These are phyloP conservation scores for Ogataea henricii DNA, from an alignment of 805 yeast species.

Conservation along the genomic window DNA sequence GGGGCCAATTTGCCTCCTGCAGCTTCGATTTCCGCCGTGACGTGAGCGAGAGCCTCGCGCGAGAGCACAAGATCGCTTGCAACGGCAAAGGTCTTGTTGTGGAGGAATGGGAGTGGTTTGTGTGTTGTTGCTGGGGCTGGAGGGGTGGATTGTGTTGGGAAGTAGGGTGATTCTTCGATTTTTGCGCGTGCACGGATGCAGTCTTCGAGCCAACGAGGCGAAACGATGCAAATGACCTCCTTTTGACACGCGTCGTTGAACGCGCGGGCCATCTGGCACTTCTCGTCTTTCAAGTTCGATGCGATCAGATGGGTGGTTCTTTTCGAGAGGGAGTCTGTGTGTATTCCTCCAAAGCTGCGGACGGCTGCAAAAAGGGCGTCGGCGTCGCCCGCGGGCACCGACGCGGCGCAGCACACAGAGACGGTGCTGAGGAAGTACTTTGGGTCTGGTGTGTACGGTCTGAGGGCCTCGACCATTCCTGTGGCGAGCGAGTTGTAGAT, in stretches of 20 bases:
- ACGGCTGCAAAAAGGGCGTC: constrained; percentile 72
- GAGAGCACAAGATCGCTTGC: constrained; percentile 59
- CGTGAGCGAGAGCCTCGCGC: constrained; percentile 39
- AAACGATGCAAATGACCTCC: constrained; percentile 57
- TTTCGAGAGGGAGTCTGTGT: constrained; percentile 59
- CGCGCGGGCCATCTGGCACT: constrained; percentile 35
- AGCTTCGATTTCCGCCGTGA: constrained; percentile 46
- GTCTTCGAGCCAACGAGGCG: constrained; percentile 79
- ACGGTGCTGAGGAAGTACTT: constrained; percentile 61
- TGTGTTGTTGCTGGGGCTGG: not conserved
- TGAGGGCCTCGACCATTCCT: constrained; percentile 48
- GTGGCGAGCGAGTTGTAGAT: constrained; percentile 47
- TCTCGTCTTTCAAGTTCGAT: constrained; percentile 51
- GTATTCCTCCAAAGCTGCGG: constrained; percentile 76
- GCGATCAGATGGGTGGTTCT: constrained; percentile 82
- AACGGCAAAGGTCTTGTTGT: constrained; percentile 50
- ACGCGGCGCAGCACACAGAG: constrained; percentile 52
- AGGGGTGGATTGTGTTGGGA: constrained; percentile 35
- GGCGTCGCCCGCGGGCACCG: constrained; percentile 57
- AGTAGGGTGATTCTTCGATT: constrained; percentile 55
- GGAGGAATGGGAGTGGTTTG: constrained; percentile 34
- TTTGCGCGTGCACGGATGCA: constrained; percentile 56
- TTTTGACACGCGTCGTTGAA: constrained; percentile 32
- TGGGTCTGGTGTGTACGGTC: constrained; percentile 74
- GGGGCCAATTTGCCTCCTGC: constrained; percentile 56